Percentiles rank a stretch among this genome's conserved stretches.
Conservation (phyloP, 2,329 filamentous ascomycete species). For the Cordyceps militaris region DNA sequence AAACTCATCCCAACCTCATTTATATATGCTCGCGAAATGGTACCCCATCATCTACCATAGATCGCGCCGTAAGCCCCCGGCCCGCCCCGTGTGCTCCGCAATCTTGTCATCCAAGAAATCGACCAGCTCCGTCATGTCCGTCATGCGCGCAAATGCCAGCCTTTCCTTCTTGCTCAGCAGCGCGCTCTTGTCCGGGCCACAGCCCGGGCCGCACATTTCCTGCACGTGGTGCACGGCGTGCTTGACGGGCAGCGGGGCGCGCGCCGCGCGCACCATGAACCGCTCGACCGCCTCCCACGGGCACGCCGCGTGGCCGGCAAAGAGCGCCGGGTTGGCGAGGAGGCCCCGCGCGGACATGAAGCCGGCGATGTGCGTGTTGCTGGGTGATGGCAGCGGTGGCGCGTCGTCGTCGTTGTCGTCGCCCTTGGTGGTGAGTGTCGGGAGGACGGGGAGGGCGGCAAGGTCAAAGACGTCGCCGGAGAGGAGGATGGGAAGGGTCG, state of each 20-base stretch:
- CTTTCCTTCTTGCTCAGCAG: constrained; percentile 53
- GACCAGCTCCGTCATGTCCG: constrained; percentile 50
- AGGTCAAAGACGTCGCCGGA: constrained; percentile 65
- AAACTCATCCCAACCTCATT: background rate
- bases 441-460: constrained; percentile 38
- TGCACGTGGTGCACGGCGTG: constrained; percentile 58
- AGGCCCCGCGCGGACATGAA: constrained; percentile 66
- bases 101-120: constrained; percentile 52
- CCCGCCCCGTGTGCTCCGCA: constrained; percentile 27
- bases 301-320: constrained; percentile 48
- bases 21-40: background rate
- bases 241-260: constrained; percentile 54
- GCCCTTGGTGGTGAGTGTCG: constrained; percentile 23
- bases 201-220: constrained; percentile 58
- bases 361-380: constrained; percentile 47
- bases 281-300: constrained; percentile 56
- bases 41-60: constrained; percentile 12
- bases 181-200: constrained; percentile 43
- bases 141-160: constrained; percentile 39
- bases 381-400: constrained; percentile 18
- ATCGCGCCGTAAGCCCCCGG: constrained; percentile 22
- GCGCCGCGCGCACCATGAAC: constrained; percentile 53
- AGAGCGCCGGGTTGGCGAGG: constrained; percentile 60
- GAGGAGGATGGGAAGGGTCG: constrained; percentile 54
- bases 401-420: constrained; percentile 10